phyloP scores from a whole-genome alignment of 306 rosid species.

The Prunus mongolica region DNA sequence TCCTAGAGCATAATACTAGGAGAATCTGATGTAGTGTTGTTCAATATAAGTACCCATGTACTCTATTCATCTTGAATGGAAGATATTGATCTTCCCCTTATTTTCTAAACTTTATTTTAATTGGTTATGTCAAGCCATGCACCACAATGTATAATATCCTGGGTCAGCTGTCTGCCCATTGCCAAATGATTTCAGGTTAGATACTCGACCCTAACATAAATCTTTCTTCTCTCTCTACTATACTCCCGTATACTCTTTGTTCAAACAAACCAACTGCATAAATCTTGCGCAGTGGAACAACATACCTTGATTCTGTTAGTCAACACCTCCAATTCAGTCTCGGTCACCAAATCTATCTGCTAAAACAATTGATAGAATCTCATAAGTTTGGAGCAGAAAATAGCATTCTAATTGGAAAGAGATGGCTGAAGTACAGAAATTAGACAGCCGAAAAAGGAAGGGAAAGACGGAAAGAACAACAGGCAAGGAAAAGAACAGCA shows the following conservation, averaged over 20 bases:
- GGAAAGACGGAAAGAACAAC: not conserved
- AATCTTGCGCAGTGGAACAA: not conserved
- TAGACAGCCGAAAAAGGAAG: not conserved
- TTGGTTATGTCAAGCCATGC: not conserved
- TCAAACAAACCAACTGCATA: not conserved
- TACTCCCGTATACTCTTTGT: not conserved
- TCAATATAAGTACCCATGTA: no score
- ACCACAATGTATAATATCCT: not conserved
- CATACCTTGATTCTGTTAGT: conserved; percentile 66
- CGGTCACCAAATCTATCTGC: conserved; percentile 78
- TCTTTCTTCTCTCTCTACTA: not conserved
- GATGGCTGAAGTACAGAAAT: not conserved
- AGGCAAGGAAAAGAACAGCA: not conserved
- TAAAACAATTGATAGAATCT: conserved; percentile 25
- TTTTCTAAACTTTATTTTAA: no score
- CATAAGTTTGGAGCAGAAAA: not conserved
- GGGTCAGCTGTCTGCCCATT: not conserved
- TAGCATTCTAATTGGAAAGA: not conserved
- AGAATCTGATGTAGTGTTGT: no score
- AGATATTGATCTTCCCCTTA: no score
- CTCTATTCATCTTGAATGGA: no score
- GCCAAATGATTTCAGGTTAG: not conserved
- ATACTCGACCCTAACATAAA: not conserved
- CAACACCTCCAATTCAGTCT: conserved; percentile 60
- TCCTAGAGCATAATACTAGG: no score